These are phyloP conservation scores for Candida boidinii DNA, from an alignment of 805 yeast species.

Conservation along the genomic window DNA sequence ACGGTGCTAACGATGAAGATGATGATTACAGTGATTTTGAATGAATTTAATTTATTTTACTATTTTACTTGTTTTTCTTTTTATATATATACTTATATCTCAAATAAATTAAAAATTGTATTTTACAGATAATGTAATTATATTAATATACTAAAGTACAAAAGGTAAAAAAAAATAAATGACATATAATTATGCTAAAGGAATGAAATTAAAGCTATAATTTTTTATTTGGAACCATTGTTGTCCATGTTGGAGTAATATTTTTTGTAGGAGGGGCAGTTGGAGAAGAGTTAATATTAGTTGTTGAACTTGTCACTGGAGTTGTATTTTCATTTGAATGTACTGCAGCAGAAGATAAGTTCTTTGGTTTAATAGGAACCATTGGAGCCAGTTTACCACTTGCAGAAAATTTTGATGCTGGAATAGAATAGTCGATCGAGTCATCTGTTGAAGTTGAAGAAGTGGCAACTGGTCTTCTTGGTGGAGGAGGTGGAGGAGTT, in stretches of 20 bases:
- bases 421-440: slow-evolving; percentile 1
- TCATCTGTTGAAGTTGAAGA: not conserved
- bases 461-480: slow-evolving; percentile 8
- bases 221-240: slow-evolving; percentile 24
- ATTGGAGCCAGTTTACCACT: slow-evolving; percentile 20
- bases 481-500: slow-evolving; percentile 29
- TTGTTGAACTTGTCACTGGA: slow-evolving; percentile 2
- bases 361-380: slow-evolving; percentile 23
- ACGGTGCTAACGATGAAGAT: slow-evolving; percentile 9
- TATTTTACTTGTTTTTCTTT: slow-evolving; percentile 1
- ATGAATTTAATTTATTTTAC: not conserved
- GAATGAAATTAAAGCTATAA: slow-evolving; percentile 5
- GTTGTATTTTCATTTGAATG: not conserved
- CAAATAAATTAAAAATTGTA: no score
- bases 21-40: slow-evolving; percentile 14
- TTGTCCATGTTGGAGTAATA: slow-evolving; percentile 13
- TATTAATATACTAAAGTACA: not conserved
- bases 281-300: not conserved
- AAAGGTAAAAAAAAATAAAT: not conserved
- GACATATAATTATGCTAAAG: not conserved
- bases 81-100: no score
- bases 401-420: not conserved
- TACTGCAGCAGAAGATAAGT: slow-evolving; percentile 10
- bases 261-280: slow-evolving; percentile 1
- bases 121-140: no score